phyloP scores from a whole-genome alignment of 148 eudicot genomes.

The Simmondsia chinensis region DNA sequence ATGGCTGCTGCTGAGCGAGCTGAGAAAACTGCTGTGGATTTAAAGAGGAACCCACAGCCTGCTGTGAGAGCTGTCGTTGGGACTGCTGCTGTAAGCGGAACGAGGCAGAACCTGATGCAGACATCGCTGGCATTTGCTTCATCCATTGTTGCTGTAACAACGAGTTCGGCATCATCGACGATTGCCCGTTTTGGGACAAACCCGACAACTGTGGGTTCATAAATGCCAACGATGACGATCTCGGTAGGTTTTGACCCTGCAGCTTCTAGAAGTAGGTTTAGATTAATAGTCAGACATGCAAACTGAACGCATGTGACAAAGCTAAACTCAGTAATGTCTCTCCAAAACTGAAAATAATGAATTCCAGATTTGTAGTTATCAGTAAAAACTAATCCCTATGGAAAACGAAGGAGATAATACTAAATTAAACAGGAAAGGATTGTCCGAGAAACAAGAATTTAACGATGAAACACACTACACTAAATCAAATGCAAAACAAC shows the following conservation, averaged over 20 bases:
- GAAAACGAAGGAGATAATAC: too few relatives aligned
- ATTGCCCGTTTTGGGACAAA: conserved; percentile 73
- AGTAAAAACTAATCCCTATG: too few relatives aligned
- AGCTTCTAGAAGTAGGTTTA: conserved; percentile 30
- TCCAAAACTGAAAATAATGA: too few relatives aligned
- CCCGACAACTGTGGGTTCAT: conserved; percentile 56
- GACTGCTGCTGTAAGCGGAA: conserved; percentile 63
- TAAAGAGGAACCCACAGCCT: conserved; percentile 41
- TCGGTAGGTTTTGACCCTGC: conserved; percentile 50
- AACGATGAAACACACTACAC: too few relatives aligned
- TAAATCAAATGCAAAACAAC: too few relatives aligned
- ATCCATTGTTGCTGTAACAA: conserved; percentile 76
- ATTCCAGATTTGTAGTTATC: too few relatives aligned
- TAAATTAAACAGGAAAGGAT: too few relatives aligned
- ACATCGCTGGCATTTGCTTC: conserved; percentile 71
- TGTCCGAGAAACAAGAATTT: too few relatives aligned
- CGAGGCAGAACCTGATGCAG: conserved; percentile 63
- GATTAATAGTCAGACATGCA: conserved; percentile 3
- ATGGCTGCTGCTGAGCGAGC: conserved; percentile 52
- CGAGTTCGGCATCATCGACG: conserved; percentile 46
- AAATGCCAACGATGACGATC: conserved; percentile 51
- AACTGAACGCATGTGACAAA: too few relatives aligned
- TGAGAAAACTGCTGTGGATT: conserved; percentile 74
- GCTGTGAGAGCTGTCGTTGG: conserved; percentile 48
- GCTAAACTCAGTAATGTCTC: too few relatives aligned